Evolutionary conservation across 2,329 filamentous ascomycete species (phyloP), one percentile per base, ranked within the genome.

Genomic region (Pseudogymnoascus sp.): DNA sequence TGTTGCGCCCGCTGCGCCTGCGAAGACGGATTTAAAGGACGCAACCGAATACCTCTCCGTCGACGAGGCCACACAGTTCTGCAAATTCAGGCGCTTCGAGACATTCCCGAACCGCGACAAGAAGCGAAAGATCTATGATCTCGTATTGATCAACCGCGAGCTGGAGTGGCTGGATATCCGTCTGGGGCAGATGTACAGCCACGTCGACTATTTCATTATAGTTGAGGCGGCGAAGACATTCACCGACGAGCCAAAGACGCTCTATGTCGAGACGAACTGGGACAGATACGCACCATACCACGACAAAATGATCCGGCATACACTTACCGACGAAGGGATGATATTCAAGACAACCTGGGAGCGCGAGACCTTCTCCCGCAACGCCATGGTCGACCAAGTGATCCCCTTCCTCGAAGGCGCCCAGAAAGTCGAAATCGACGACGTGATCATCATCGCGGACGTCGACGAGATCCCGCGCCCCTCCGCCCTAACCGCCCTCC

Each of bases 111-210:
- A 53, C 65, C n/a, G 67, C 65, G 17, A 63, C 65, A 17, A 40
- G 38, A 68, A 70, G 57, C 78, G 83, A 61, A 84, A 83, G 70
- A 75, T 86, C 33, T 86, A 84, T 71, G 86, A 88, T 70, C 76
- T 88, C 1, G 78, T 86, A 68, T 81, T 87, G 77, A 74, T 87
- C 68, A 86, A 85, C 67, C 81, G 78, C 2, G 86, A 88, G 74
- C 77, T 88, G 11, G 85, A 88, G 74, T 86, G 83, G 79, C 78
- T 88, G 44, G 85, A 88, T 71, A 82, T 89, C 59, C 82, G 84
- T 10, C 76, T 88, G 2, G 78, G 84, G 68, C 82, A 82, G 2
- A 78, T 86, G 15, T 81, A 82, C 64, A 73, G 80, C 40, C 74
- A 81, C 44, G 83, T 88, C 65, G 85, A 88, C 74, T 87, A 86